These are phyloP conservation scores for Clausena lansium DNA, from an alignment of 345 rosid species.

Conservation along the genomic window DNA sequence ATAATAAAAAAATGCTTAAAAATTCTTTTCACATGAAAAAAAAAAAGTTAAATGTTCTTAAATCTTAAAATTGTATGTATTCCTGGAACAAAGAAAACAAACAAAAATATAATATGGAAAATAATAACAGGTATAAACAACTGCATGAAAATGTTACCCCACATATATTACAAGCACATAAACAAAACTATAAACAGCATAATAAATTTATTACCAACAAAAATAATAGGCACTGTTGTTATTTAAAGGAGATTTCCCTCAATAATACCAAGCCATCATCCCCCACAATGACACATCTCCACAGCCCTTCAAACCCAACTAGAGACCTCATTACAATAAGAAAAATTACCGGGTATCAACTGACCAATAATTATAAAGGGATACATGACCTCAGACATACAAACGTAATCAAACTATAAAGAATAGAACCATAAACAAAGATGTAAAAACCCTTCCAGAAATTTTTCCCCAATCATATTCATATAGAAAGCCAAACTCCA, in stretches of 20 bases:
- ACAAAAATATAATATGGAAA: background rate
- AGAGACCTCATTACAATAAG: background rate
- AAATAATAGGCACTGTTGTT: background rate
- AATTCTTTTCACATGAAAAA: background rate
- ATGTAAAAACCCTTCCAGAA: background rate
- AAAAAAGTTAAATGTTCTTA: background rate
- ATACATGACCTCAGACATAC: background rate
- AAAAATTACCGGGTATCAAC: background rate
- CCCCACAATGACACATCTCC: background rate
- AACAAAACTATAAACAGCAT: background rate
- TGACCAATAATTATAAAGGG: background rate
- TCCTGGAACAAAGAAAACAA: background rate
- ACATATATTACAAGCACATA: background rate
- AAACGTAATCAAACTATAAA: background rate
- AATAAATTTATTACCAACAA: background rate
- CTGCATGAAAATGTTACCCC: background rate
- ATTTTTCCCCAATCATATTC: background rate
- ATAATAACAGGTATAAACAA: background rate
- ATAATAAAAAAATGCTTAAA: background rate
- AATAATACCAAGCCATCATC: background rate
- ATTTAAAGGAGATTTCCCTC: background rate
- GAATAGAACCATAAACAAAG: background rate
- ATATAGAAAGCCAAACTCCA: slow-evolving; percentile 10
- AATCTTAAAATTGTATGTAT: background rate
- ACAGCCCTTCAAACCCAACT: background rate